Conservation (phyloP, 257 asterid genomes). For the Oldenlandia corymbosa region DNA sequence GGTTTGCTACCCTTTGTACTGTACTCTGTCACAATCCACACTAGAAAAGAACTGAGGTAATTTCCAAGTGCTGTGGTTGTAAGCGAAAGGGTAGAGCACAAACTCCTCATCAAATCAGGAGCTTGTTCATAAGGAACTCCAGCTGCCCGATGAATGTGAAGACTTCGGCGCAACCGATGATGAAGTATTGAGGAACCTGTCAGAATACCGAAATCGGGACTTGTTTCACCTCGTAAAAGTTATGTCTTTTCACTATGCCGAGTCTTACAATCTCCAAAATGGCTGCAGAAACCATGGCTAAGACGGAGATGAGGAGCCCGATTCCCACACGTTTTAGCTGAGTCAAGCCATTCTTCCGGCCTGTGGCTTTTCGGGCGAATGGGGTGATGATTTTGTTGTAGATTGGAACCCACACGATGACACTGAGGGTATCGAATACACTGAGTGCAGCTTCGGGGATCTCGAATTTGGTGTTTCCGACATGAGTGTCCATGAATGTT, state of each 20-base stretch:
- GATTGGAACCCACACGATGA: constrained; percentile 40
- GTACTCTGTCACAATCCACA: constrained; percentile 43
- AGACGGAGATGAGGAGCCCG: constrained; percentile 32
- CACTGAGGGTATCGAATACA: constrained; percentile 34
- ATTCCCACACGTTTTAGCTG: constrained; percentile 34
- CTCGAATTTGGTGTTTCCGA: constrained; percentile 30
- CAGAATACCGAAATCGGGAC: constrained; percentile 56
- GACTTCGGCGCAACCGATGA: constrained; percentile 22
- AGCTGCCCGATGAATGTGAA: constrained; percentile 14
- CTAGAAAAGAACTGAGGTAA: constrained; percentile 56
- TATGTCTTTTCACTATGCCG: constrained; percentile 19
- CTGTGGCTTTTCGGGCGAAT: constrained; percentile 22
- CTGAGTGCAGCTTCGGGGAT: constrained; percentile 36
- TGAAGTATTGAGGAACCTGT: constrained; percentile 25
- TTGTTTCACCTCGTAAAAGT: constrained; percentile 5
- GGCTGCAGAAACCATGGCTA: constrained; percentile 36
- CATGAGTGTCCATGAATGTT: constrained; percentile 44
- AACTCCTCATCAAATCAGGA: constrained; percentile 23
- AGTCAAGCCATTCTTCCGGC: constrained; percentile 26
- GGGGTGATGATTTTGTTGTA: constrained; percentile 34
- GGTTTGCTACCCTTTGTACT: constrained; percentile 41
- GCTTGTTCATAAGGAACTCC: constrained; percentile 27
- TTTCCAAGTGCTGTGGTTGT: constrained; percentile 63
- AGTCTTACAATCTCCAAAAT: constrained; percentile 34
- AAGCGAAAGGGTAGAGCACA: constrained; percentile 60